Evolutionary conservation across 2,329 filamentous ascomycete genomes (phyloP).

Genomic region (Pseudogymnoascus sp.): DNA sequence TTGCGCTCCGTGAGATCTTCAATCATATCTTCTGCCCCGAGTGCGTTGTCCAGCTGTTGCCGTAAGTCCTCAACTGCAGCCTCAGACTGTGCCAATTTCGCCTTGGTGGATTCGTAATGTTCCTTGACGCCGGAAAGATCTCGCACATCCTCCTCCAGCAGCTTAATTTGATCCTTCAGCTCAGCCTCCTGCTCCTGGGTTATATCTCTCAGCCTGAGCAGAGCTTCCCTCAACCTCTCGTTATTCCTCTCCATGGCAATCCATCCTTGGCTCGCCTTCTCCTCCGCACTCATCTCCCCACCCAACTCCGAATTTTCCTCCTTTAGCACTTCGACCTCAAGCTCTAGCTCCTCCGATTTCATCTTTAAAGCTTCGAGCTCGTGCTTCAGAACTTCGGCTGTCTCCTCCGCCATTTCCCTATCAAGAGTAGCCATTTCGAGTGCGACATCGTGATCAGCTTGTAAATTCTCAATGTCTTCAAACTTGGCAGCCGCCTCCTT

Average conservation of each 20-base stretch:
- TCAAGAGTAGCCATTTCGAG: conserved; percentile 85
- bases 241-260: conserved; percentile 87
- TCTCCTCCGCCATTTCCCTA: conserved; percentile 93
- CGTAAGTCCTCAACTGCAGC: conserved; percentile 74
- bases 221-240: conserved; percentile 74
- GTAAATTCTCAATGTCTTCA: conserved; percentile 60
- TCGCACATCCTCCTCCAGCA: conserved; percentile 63
- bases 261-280: conserved; percentile 79
- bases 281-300: conserved; percentile 79
- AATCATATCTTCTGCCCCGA: conserved; percentile 88
- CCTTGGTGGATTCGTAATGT: conserved; percentile 61
- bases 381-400: conserved; percentile 69
- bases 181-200: conserved; percentile 79
- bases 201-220: conserved; percentile 77
- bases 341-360: conserved; percentile 72
- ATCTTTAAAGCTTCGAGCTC: conserved; percentile 71
- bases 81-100: conserved; percentile 65
- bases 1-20: conserved; percentile 86
- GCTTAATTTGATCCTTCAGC: conserved; percentile 64
- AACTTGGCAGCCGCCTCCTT: conserved; percentile 67
- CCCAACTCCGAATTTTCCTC: conserved; percentile 82
- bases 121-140: conserved; percentile 60
- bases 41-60: conserved; percentile 81
- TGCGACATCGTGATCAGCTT: conserved; percentile 76
- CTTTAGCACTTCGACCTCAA: conserved; percentile 78